Percentiles rank a stretch among this genome's conserved stretches.
Conservation (phyloP, 2,329 filamentous ascomycete genomes). For the Meredithiella fracta region DNA sequence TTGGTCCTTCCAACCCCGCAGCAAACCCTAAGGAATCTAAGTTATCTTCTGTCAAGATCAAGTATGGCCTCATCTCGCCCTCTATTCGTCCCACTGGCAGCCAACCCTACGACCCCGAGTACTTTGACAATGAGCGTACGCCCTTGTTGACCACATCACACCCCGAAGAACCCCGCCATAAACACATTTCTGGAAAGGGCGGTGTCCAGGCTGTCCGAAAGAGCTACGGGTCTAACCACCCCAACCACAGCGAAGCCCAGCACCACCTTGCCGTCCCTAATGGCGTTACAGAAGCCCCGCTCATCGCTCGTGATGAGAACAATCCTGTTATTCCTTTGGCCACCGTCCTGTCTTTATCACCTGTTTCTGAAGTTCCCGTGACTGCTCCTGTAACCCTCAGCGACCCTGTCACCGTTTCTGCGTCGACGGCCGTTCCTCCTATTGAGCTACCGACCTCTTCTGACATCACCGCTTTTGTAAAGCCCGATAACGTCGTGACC, state of each 20-base stretch:
- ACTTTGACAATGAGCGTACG: slow-evolving; percentile 19
- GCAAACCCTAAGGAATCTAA: slow-evolving; percentile 46
- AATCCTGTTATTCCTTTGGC: neutral
- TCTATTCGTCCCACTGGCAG: slow-evolving; percentile 5
- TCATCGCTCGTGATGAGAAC: neutral
- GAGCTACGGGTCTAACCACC: slow-evolving; percentile 3
- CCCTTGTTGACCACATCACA: slow-evolving; percentile 17
- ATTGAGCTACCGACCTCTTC: neutral
- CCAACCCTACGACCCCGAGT: neutral
- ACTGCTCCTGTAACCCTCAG: neutral
- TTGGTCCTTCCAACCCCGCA: slow-evolving; percentile 51
- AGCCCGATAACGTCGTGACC: no score
- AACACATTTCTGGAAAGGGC: slow-evolving; percentile 17
- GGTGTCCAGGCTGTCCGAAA: slow-evolving; percentile 10
- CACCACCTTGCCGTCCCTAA: neutral
- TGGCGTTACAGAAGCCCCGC: neutral
- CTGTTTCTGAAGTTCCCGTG: neutral
- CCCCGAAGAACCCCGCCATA: neutral
- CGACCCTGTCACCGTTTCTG: neutral
- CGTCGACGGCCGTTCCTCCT: neutral
- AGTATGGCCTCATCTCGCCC: slow-evolving; percentile 26
- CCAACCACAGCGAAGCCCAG: slow-evolving; percentile 2
- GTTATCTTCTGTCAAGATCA: slow-evolving; percentile 51
- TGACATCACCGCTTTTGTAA: neutral
- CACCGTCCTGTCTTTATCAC: neutral